Evolutionary conservation across 306 rosid species (phyloP).

Genomic region (Trifolium dubium): DNA sequence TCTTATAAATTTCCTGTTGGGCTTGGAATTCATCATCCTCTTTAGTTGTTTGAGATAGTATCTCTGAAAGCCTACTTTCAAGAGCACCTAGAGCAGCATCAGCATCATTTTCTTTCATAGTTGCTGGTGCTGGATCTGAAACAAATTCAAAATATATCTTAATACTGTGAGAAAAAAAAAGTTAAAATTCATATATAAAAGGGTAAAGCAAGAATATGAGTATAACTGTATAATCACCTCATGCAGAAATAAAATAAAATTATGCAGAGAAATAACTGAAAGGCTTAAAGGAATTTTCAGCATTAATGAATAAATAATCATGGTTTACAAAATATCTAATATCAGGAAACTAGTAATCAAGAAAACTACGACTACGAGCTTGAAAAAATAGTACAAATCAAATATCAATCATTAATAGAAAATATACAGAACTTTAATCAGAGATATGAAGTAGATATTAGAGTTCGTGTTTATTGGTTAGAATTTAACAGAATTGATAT

Average conservation of each 20-base stretch:
- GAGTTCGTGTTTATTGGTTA: not conserved
- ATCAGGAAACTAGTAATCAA: constrained; percentile 12
- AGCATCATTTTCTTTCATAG: constrained; percentile 44
- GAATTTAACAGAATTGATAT: not conserved
- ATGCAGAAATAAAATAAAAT: not conserved
- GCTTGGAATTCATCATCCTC: constrained; percentile 60
- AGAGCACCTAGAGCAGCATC: constrained; percentile 45
- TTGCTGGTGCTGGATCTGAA: constrained; percentile 46
- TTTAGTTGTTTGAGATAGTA: constrained; percentile 51
- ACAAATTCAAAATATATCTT: constrained; percentile 38
- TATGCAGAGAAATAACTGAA: constrained; percentile 21
- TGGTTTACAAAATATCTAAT: not conserved
- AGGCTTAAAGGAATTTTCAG: constrained; percentile 10
- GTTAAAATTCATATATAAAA: constrained; percentile 19
- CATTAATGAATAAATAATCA: constrained; percentile 11
- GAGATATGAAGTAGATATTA: constrained; percentile 10
- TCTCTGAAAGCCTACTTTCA: constrained; percentile 56
- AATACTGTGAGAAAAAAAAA: not conserved
- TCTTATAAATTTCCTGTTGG: constrained; percentile 52
- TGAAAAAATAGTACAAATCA: constrained; percentile 5
- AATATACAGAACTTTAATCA: constrained; percentile 6
- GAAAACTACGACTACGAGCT: not conserved
- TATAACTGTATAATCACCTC: not conserved
- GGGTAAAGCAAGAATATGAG: constrained; percentile 8
- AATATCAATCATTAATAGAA: not conserved